These are phyloP conservation scores for Aspergillus caelatus DNA, from an alignment of 2,329 filamentous ascomycete species.

Conservation along the genomic window DNA sequence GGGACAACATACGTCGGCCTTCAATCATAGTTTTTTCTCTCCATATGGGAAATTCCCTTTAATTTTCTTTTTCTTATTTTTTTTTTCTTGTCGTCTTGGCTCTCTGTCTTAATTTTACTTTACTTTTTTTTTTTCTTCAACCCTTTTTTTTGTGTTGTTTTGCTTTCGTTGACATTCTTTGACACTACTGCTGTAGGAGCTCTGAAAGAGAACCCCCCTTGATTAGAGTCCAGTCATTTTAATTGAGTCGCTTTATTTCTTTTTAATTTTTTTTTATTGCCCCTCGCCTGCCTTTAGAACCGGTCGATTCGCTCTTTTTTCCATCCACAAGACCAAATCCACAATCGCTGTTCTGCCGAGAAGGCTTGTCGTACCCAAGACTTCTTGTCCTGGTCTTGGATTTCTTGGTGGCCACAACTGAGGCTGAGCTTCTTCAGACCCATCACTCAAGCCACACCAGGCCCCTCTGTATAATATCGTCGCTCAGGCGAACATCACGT, in stretches of 20 bases:
- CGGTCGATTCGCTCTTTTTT: neutral
- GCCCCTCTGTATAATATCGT: neutral
- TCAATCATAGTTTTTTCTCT: neutral
- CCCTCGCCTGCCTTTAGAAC: neutral
- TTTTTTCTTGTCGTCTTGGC: neutral
- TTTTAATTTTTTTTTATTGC: neutral
- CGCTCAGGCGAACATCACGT: neutral
- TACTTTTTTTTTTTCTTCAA: neutral
- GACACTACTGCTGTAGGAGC: neutral
- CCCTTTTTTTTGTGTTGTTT: neutral
- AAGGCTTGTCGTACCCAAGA: constrained; percentile 13
- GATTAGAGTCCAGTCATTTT: neutral
- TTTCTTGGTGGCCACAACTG: constrained; percentile 11
- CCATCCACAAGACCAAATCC: neutral
- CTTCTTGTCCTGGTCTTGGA: constrained; percentile 9
- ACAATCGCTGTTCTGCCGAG: constrained; percentile 3
- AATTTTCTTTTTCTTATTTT: neutral
- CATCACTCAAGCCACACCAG: constrained; percentile 13
- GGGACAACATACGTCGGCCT: neutral
- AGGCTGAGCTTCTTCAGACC: constrained; percentile 13
- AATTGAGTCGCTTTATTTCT: neutral
- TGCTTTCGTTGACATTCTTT: neutral
- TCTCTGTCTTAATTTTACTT: neutral
- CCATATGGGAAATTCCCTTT: neutral
- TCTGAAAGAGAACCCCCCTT: neutral